phyloP scores from a whole-genome alignment of 192 early-diverging fungal species.

The Backusella tarrabulga region DNA sequence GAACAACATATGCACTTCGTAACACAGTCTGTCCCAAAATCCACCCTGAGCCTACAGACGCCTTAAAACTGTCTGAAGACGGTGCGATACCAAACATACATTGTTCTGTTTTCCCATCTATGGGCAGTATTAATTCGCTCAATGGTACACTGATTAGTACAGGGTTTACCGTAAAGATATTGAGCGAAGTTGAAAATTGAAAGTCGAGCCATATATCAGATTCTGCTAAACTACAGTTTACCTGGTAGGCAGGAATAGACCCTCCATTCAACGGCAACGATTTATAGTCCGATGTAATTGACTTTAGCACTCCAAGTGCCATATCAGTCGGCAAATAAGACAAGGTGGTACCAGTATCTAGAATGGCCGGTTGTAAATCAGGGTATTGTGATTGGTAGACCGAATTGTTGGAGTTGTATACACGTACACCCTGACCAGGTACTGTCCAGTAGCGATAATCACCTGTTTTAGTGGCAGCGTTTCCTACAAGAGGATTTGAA shows the following conservation, averaged over 20 bases:
- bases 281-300: conserved; percentile 4
- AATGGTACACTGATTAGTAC: conserved; percentile 15
- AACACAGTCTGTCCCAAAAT: conserved; percentile 25
- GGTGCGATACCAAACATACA: conserved; percentile 35
- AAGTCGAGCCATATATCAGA: conserved; percentile 17
- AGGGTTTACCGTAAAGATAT: not conserved
- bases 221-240: conserved; percentile 8
- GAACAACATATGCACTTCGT: conserved; percentile 22
- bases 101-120: conserved; percentile 20
- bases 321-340: conserved; percentile 19
- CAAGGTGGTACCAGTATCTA: conserved; percentile 32
- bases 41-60: conserved; percentile 11
- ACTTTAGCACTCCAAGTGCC: not conserved
- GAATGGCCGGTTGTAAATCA: conserved; percentile 13
- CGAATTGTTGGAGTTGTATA: not conserved
- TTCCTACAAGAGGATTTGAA: not conserved
- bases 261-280: not conserved
- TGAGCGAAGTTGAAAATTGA: conserved; percentile 8
- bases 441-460: conserved; percentile 25
- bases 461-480: too few relatives aligned
- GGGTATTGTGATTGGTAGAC: not conserved
- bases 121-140: conserved; percentile 12
- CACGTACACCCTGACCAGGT: conserved; percentile 10
- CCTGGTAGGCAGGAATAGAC: conserved; percentile 6
- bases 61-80: not conserved